These are phyloP conservation scores for Puccinellia tenuiflora DNA, from an alignment of 176 grass and related monocot species.

Conservation along the genomic window DNA sequence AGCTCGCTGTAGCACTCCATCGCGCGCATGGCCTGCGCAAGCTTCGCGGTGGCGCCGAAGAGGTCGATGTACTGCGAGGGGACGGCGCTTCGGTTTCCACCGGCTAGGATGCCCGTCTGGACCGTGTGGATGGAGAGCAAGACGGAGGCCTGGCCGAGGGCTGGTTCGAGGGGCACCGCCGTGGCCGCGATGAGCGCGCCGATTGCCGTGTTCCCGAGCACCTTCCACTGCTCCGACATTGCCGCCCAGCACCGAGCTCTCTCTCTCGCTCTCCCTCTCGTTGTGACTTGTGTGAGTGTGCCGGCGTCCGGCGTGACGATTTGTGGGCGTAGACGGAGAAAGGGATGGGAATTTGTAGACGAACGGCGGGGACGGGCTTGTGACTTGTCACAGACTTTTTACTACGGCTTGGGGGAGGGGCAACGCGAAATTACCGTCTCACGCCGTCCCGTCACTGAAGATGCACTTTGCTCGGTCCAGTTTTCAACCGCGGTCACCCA, in stretches of 20 bases:
- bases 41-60: background rate
- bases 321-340: background rate
- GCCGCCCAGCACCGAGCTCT: background rate
- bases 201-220: background rate
- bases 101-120: background rate
- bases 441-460: background rate
- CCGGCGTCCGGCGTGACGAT: background rate
- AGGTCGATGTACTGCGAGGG: background rate
- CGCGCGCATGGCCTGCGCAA: background rate
- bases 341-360: background rate
- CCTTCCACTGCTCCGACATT: background rate
- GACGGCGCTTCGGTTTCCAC: background rate
- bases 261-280: background rate
- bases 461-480: background rate
- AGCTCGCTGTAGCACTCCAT: background rate
- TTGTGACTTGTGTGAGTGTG: background rate
- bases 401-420: background rate
- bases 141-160: background rate
- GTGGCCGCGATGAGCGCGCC: background rate
- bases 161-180: background rate
- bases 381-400: background rate
- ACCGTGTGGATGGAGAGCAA: accelerated
- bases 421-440: background rate
- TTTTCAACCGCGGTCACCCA: background rate
- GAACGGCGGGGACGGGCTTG: background rate